Evolutionary conservation across 495 filamentous ascomycete genomes (phyloP).

Genomic region (Hypoxylon fragiforme): DNA sequence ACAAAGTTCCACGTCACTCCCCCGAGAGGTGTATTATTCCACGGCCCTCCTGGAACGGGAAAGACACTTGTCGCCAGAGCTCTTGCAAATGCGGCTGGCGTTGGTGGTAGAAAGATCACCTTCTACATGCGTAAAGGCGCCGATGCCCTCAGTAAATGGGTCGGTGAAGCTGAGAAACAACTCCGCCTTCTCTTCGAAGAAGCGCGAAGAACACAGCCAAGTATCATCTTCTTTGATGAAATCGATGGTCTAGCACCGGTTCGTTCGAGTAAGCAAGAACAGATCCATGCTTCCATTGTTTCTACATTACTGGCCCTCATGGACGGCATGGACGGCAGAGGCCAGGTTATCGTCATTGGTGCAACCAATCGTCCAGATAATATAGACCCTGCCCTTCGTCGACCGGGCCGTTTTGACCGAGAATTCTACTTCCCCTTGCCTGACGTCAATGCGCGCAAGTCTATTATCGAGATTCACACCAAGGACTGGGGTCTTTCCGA

Average conservation of each 20-base stretch:
- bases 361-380: slow-evolving; percentile 97
- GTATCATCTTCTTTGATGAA: slow-evolving; percentile 99
- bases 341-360: slow-evolving; percentile 97
- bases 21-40: slow-evolving; percentile 92
- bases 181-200: slow-evolving; percentile 93
- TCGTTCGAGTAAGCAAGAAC: slow-evolving; percentile 94
- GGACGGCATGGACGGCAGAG: slow-evolving; percentile 99
- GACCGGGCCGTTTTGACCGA: slow-evolving; percentile 92
- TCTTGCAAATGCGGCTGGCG: slow-evolving; percentile 75
- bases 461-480: slow-evolving; percentile 94
- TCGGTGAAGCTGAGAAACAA: slow-evolving; percentile 95
- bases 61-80: slow-evolving; percentile 94
- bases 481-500: slow-evolving; percentile 84
- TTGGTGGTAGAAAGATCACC: slow-evolving; percentile 85
- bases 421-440: slow-evolving; percentile 98
- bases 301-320: slow-evolving; percentile 93
- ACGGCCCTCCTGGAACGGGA: slow-evolving; percentile 95
- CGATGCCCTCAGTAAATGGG: slow-evolving; percentile 97
- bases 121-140: slow-evolving; percentile 99
- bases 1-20: slow-evolving; percentile 87
- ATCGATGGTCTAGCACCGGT: slow-evolving; percentile 96
- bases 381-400: slow-evolving; percentile 90
- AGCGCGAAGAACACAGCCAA: slow-evolving; percentile 90
- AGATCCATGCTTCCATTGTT: slow-evolving; percentile 97
- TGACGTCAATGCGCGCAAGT: slow-evolving; percentile 71